These are phyloP conservation scores for Colletotrichum magnum DNA, from an alignment of 2,329 filamentous ascomycete species.

Conservation along the genomic window DNA sequence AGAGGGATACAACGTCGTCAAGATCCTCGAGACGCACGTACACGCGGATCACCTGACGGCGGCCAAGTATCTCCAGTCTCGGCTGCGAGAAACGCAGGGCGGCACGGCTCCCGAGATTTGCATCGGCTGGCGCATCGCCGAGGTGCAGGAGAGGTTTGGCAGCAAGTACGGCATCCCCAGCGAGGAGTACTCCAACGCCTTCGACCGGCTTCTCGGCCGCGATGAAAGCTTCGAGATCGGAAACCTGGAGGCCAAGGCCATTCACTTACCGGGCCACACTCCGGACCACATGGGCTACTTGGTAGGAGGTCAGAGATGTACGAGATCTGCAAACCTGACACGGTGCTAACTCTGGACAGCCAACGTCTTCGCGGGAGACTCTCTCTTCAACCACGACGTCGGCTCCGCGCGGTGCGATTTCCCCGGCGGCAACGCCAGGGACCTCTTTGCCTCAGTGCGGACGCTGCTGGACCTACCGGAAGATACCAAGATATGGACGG, in stretches of 20 bases:
- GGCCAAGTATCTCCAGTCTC: slow-evolving; percentile 64
- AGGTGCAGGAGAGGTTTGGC: slow-evolving; percentile 59
- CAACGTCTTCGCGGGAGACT: slow-evolving; percentile 61
- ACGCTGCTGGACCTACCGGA: slow-evolving; percentile 58
- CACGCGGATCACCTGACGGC: slow-evolving; percentile 71
- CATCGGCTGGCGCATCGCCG: slow-evolving; percentile 58
- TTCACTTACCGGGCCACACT: slow-evolving; percentile 64
- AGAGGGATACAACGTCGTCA: slow-evolving; percentile 60
- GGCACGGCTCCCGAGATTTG: slow-evolving; percentile 49
- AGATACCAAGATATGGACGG: slow-evolving; percentile 65
- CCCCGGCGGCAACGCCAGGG: slow-evolving; percentile 61
- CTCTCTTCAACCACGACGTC: slow-evolving; percentile 63
- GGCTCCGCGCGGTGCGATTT: slow-evolving; percentile 66
- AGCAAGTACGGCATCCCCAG: slow-evolving; percentile 54
- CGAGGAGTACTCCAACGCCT: slow-evolving; percentile 53
- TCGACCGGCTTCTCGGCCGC: slow-evolving; percentile 60
- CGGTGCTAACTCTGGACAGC: slow-evolving; percentile 12
- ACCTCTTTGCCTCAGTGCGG: slow-evolving; percentile 59
- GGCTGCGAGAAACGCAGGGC: slow-evolving; percentile 47
- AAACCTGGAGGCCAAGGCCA: slow-evolving; percentile 50
- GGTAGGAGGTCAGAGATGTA: slow-evolving; percentile 49
- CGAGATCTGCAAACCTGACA: neutral
- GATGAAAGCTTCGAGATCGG: slow-evolving; percentile 61
- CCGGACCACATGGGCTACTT: slow-evolving; percentile 65
- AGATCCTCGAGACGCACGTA: slow-evolving; percentile 70